These are phyloP conservation scores for Talaromyces funiculosus DNA, from an alignment of 2,329 filamentous ascomycete species.

Conservation along the genomic window DNA sequence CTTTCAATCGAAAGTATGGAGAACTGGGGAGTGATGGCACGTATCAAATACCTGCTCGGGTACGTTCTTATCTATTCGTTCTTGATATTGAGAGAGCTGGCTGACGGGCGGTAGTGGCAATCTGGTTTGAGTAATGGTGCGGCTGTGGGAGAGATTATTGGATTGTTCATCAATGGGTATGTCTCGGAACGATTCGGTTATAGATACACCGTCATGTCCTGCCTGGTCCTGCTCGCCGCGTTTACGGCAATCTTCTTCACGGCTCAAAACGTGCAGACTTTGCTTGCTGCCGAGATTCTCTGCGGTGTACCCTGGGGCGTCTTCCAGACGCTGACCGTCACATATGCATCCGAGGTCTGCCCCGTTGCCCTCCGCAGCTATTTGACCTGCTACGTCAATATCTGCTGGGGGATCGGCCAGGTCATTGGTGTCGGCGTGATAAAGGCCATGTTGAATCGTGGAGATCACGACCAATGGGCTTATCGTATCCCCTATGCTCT, in stretches of 20 bases:
- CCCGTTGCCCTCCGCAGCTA: constrained; percentile 42
- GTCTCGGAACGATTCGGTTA: constrained; percentile 50
- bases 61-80: constrained; percentile 12
- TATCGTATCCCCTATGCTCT: constrained; percentile 49
- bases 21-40: constrained; percentile 25
- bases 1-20: constrained; percentile 41
- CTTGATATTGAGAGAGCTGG: neutral
- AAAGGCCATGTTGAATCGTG: constrained; percentile 41
- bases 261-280: constrained; percentile 41
- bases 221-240: constrained; percentile 41
- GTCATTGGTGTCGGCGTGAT: constrained; percentile 49
- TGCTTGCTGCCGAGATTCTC: constrained; percentile 48
- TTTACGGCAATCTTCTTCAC: constrained; percentile 50
- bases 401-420: constrained; percentile 46
- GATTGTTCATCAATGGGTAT: constrained; percentile 48
- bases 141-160: constrained; percentile 44
- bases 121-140: constrained; percentile 42
- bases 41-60: constrained; percentile 37
- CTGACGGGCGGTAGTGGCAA: constrained; percentile 35
- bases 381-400: constrained; percentile 44
- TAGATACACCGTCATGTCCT: constrained; percentile 46
- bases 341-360: constrained; percentile 45
- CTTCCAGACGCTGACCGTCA: constrained; percentile 46
- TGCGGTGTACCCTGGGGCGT: constrained; percentile 50
- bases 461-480: constrained; percentile 47